Conservation (phyloP, 2,329 filamentous ascomycete species). For the Incumbomyces delicatus region DNA sequence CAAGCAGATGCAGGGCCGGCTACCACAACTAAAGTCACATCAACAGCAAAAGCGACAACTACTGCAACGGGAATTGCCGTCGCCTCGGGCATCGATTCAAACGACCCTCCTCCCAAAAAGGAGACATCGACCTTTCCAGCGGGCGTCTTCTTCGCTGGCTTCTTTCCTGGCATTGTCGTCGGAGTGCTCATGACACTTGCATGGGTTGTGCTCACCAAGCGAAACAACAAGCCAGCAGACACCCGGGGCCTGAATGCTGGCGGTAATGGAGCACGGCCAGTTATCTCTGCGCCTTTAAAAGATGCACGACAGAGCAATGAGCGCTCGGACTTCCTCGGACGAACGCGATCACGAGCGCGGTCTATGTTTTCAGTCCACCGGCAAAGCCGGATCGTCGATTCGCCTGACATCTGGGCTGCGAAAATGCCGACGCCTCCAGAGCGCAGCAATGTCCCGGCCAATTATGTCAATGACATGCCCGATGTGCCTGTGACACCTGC, state of each 20-base stretch:
- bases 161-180: conserved; percentile 37
- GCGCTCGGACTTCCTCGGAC: conserved; percentile 29
- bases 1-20: conserved; percentile 11
- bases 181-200: conserved; percentile 45
- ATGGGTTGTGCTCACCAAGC: conserved; percentile 33
- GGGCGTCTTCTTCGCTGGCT: conserved; percentile 34
- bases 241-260: conserved; percentile 8
- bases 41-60: conserved; percentile 10
- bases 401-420: conserved; percentile 10
- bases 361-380: conserved; percentile 18
- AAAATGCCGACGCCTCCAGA: conserved; percentile 21
- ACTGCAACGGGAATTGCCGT: conserved; percentile 7
- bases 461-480: conserved; percentile 3
- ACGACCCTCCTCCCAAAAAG: conserved; percentile 15
- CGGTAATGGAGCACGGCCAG: conserved; percentile 12
- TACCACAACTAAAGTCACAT: conserved; percentile 8
- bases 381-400: not conserved
- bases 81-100: conserved; percentile 14
- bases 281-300: conserved; percentile 19
- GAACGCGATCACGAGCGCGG: conserved; percentile 26
- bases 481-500: conserved; percentile 24
- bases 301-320: conserved; percentile 25
- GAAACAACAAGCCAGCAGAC: conserved; percentile 14
- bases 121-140: conserved; percentile 31
- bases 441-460: conserved; percentile 12